Evolutionary conservation across 1,139 yeast genomes (phyloP).

Genomic region (Diutina sp.): DNA sequence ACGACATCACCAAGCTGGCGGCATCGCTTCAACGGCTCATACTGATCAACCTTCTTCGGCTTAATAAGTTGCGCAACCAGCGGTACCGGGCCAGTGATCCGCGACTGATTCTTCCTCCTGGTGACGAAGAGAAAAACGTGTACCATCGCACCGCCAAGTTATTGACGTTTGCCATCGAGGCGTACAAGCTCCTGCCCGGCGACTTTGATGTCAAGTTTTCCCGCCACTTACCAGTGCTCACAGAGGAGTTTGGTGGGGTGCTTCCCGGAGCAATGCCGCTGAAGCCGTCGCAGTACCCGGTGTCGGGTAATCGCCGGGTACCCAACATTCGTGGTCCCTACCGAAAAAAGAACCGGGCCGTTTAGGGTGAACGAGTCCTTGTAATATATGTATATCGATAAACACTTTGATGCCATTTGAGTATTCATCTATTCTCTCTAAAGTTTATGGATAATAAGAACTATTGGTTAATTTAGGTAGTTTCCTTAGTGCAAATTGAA

Average conservation of each 20-base stretch:
- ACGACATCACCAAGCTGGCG: conserved; percentile 17
- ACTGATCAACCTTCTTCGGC: conserved; percentile 39
- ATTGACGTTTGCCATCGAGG: conserved; percentile 18
- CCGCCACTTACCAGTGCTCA: conserved; percentile 51
- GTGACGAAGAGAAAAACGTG: conserved; percentile 14
- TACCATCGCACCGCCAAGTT: conserved; percentile 32
- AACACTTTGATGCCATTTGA: not conserved
- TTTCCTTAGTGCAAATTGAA: not conserved
- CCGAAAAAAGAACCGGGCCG: conserved; percentile 20
- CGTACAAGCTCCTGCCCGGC: conserved; percentile 14
- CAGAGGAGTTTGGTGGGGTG: conserved; percentile 65
- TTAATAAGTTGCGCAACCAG: conserved; percentile 52
- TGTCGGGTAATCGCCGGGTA: conserved; percentile 15
- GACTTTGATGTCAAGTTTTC: conserved; percentile 23
- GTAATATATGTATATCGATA: not conserved
- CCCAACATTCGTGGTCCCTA: conserved; percentile 27
- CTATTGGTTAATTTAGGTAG: not conserved
- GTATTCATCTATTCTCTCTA: not conserved
- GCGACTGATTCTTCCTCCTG: conserved; percentile 13
- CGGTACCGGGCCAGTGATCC: conserved; percentile 29
- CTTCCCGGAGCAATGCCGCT: conserved; percentile 44
- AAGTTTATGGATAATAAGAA: conserved; percentile 3
- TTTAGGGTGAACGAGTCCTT: conserved; percentile 4
- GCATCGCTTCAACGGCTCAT: conserved; percentile 34
- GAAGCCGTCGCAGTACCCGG: conserved; percentile 6